Evolutionary conservation across 1,284 basidiomycete species (phyloP), one percentile per base, ranked within the genome.

Genomic region (Flammula alnicola): DNA sequence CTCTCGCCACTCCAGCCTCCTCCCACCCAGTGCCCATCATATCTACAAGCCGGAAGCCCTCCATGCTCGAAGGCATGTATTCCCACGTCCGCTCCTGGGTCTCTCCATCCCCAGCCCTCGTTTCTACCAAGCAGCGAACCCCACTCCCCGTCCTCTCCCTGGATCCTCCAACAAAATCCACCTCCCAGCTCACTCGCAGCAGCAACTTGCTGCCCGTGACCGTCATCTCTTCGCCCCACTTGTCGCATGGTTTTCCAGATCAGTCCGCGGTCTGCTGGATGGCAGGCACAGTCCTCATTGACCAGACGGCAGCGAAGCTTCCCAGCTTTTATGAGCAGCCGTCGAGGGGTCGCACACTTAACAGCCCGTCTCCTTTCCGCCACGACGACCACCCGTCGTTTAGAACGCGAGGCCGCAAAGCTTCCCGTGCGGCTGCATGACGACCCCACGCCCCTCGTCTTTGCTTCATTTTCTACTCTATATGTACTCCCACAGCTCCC

Each of bases 41-140:
- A 25, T 52, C 52, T 26, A 40, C 52, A 12, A 38, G 36, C 26
- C 50, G 59, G 38, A 61, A 63, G 44, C 48, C 61, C 14, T 59
- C 64, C 7, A 32, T 65, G 6, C 39, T 72, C 26, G 60, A 54
- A 44, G 54, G 63, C 6, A 52, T 73, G 25, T 65, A 70, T 17
- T 63, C 59, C 41, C 65, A 71, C 39, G 66, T 72, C 32, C 70
- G 66, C 45, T 71, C 70, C 6, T 71, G 70, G 71, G 69, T 70
- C 20, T 44, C 63, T 25, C 59, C 63, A 14, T 54, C 60, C 3
- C 55, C 58, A 19, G 32, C 49, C n/a, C 40, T 41, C 50, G 37
- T 47, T 16, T 45, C 53, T 32, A 25, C 52, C 5, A 49, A 53
- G 11, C 47, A 44, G 44, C 55, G 36, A 8, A 33, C 54, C 33